Evolutionary conservation across 176 grass and related monocot species (phyloP).

Genomic region (Phoenix roebelenii): DNA sequence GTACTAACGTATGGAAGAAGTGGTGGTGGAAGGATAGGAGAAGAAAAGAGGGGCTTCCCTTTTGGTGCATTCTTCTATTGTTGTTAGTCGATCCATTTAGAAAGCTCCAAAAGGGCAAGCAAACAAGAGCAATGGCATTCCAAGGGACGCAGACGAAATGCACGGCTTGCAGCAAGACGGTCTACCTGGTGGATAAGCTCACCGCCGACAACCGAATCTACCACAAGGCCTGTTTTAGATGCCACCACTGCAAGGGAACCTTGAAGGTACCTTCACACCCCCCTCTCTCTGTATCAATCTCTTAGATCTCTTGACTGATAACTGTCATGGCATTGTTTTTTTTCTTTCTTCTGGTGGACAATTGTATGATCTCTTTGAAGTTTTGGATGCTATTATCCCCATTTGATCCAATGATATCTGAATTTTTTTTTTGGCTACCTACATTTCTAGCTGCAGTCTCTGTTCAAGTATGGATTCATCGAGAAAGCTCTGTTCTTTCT

Average conservation of each 20-base stretch:
- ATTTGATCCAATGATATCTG: too few relatives aligned
- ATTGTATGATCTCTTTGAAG: neutral
- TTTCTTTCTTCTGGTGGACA: neutral
- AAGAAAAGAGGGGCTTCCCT: neutral
- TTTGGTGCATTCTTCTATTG: too few relatives aligned
- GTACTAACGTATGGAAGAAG: too few relatives aligned
- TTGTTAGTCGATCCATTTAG: too few relatives aligned
- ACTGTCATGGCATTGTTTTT: neutral
- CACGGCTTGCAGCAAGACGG: slow-evolving; percentile 16
- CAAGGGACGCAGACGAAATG: slow-evolving; percentile 10
- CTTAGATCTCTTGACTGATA: neutral
- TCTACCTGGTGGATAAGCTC: slow-evolving; percentile 15
- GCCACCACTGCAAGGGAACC: slow-evolving; percentile 20
- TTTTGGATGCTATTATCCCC: too few relatives aligned
- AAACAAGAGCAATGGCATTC: slow-evolving; percentile 1
- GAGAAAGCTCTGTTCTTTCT: too few relatives aligned
- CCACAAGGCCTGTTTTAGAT: slow-evolving; percentile 20
- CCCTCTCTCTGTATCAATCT: neutral
- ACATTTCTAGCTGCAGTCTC: too few relatives aligned
- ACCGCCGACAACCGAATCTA: slow-evolving; percentile 9
- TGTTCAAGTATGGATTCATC: too few relatives aligned
- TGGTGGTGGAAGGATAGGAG: neutral
- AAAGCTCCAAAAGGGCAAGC: neutral
- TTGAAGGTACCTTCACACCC: neutral
- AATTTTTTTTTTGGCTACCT: too few relatives aligned